Evolutionary conservation across 768 basidiomycete species (phyloP), one percentile per base, ranked within the genome.

Genomic region (Sistotremastrum niveocremeum): DNA sequence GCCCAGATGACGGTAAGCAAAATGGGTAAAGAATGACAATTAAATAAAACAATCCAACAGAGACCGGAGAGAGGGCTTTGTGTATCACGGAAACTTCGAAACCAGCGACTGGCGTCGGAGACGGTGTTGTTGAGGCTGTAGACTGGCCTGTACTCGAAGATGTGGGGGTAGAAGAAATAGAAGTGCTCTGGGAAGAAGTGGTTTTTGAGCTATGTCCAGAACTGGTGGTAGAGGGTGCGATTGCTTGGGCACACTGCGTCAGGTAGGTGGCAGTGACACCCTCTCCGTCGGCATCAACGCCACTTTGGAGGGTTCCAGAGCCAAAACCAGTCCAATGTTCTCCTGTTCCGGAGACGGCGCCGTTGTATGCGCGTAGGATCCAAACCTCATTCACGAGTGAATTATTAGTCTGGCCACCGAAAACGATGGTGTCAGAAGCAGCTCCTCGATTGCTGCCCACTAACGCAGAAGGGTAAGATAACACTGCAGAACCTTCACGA

Each of bases 381-480:
- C 86, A 89, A 7, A 89, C 56, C 46, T 89, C 86, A 37, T 76
- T 72, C 3, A 86, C 66, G 56, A 83, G 79, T 29, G 66, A 73
- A 46, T 64, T 58, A 39, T 67, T 65, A 57, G 85, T 83, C 52
- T 72, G 72, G 37, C 86, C 86, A 34, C 86, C 86, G 51, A 85
- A 89, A 7, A 88, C 74, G 39, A 89, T 70, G 11, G 76, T 81
- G 56, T 89, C 86, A 29, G 82, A 68, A 12, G 71, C 73, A 12
- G 54, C 54, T 28, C 54, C 57, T 28, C 73, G 68, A 36, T 69
- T 61, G 5, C 53, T 51, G 6, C 84, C 84, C 6, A 84, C 78
- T 6, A 86, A 67, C 2, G 73, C 67, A 45, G 60, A 50, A 20
- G 56, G 51, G 55, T 65, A 77, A 4, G 83, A 75, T 35, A 84